phyloP scores from a whole-genome alignment of 208 protist genomes.

The Crithidia bombi region DNA sequence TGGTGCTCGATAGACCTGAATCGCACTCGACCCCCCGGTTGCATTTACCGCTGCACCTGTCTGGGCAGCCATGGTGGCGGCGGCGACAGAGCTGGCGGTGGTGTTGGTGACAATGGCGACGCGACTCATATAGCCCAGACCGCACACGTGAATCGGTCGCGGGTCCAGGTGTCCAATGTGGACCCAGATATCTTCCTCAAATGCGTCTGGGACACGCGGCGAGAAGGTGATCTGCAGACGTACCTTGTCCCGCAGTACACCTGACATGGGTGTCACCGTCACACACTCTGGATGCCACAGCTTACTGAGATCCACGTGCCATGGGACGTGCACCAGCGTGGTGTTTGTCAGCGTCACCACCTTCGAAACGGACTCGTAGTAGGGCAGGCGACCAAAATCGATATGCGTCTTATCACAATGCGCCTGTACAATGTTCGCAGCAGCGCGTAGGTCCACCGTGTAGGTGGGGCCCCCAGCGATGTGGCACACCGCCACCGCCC shows the following conservation, averaged over 20 bases:
- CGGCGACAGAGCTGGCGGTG: neutral
- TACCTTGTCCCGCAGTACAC: conserved; percentile 72
- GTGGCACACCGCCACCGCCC: conserved; percentile 83
- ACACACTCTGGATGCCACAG: conserved; percentile 64
- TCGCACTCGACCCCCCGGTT: conserved; percentile 1
- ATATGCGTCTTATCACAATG: conserved; percentile 82
- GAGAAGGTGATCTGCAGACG: conserved; percentile 77
- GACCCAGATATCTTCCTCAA: conserved; percentile 84
- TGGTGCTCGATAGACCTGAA: conserved; percentile 16
- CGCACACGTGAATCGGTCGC: conserved; percentile 78
- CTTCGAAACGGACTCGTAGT: conserved; percentile 64
- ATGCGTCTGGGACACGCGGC: conserved; percentile 84
- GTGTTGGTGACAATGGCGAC: conserved; percentile 38
- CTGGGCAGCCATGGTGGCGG: neutral
- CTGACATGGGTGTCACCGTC: conserved; percentile 75
- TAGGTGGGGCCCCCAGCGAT: conserved; percentile 93
- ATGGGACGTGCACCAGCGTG: conserved; percentile 88
- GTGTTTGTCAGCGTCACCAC: conserved; percentile 91
- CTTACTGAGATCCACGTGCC: conserved; percentile 61
- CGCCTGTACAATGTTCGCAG: conserved; percentile 78
- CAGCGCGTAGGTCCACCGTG: conserved; percentile 78
- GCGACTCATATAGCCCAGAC: conserved; percentile 75
- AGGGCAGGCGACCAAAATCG: conserved; percentile 92
- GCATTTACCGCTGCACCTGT: neutral
- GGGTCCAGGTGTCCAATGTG: conserved; percentile 95